These are phyloP conservation scores for Gnomoniopsis sp. DNA, from an alignment of 2,329 filamentous ascomycete genomes.

Conservation along the genomic window DNA sequence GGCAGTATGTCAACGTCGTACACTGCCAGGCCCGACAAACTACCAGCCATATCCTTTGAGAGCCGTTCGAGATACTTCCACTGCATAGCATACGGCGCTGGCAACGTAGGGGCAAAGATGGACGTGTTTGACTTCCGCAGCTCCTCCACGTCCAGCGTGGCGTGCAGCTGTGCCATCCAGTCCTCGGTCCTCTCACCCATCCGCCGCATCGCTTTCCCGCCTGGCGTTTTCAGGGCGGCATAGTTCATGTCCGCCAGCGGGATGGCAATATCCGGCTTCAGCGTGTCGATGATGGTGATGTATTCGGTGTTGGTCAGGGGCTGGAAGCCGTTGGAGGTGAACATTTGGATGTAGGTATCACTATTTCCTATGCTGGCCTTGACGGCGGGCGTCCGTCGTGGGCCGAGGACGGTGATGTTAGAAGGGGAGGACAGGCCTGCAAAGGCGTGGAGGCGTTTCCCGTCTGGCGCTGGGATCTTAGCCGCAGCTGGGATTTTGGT, in stretches of 20 bases:
- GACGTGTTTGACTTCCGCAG: slow-evolving; percentile 24
- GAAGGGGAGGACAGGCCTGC: slow-evolving; percentile 65
- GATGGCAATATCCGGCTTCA: slow-evolving; percentile 78
- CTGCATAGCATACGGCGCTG: slow-evolving; percentile 72
- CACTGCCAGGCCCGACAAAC: slow-evolving; percentile 68
- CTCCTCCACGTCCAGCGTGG: slow-evolving; percentile 32
- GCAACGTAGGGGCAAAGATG: slow-evolving; percentile 67
- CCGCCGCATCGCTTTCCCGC: slow-evolving; percentile 70
- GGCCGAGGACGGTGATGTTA: slow-evolving; percentile 67
- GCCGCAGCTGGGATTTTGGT: slow-evolving; percentile 44
- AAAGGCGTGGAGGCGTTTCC: slow-evolving; percentile 69
- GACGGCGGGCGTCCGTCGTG: slow-evolving; percentile 75
- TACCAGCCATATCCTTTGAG: slow-evolving; percentile 54
- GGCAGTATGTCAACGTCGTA: slow-evolving; percentile 70
- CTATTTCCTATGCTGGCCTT: slow-evolving; percentile 68
- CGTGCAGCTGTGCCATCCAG: slow-evolving; percentile 71
- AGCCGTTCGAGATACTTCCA: slow-evolving; percentile 76
- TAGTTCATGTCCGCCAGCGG: slow-evolving; percentile 68
- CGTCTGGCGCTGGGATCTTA: slow-evolving; percentile 32
- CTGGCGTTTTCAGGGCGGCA: slow-evolving; percentile 43
- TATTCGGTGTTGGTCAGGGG: slow-evolving; percentile 69
- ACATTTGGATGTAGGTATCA: slow-evolving; percentile 67
- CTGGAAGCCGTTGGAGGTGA: slow-evolving; percentile 84
- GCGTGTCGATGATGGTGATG: slow-evolving; percentile 55
- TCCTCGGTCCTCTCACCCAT: slow-evolving; percentile 84